phyloP scores from a whole-genome alignment of 1,139 yeast species.

The Lipomyces yarrowii region DNA sequence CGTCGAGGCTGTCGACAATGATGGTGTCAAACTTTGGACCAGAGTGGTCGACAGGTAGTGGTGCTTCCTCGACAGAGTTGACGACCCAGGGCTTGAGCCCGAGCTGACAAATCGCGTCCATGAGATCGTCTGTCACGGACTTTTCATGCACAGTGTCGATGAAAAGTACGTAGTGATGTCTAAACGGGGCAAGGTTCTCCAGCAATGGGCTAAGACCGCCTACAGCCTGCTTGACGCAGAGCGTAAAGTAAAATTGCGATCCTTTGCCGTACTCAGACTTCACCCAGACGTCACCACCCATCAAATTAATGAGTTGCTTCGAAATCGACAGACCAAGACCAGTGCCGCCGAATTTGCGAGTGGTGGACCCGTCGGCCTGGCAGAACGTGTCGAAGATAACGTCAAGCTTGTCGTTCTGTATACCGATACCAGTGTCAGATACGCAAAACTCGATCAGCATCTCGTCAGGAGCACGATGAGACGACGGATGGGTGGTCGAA shows the following conservation, averaged over 20 bases:
- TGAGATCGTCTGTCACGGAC: slow-evolving; percentile 55
- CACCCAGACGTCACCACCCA: slow-evolving; percentile 92
- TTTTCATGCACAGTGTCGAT: slow-evolving; percentile 66
- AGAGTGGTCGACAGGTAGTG: slow-evolving; percentile 45
- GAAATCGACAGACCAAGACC: slow-evolving; percentile 86
- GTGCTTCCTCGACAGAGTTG: slow-evolving; percentile 47
- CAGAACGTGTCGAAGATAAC: slow-evolving; percentile 85
- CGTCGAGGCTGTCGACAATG: slow-evolving; percentile 75
- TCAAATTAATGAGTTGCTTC: slow-evolving; percentile 78
- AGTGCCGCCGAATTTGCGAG: slow-evolving; percentile 90
- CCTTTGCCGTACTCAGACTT: slow-evolving; percentile 80
- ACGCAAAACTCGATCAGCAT: slow-evolving; percentile 80
- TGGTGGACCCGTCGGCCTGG: slow-evolving; percentile 91
- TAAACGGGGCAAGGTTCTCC: slow-evolving; percentile 73
- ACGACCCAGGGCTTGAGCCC: slow-evolving; percentile 50
- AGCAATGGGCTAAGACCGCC: slow-evolving; percentile 65
- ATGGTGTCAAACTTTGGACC: slow-evolving; percentile 71
- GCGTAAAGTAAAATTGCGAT: slow-evolving; percentile 77
- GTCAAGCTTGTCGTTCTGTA: slow-evolving; percentile 78
- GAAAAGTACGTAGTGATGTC: slow-evolving; percentile 67
- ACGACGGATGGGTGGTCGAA: slow-evolving; percentile 42
- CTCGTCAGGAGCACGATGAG: slow-evolving; percentile 48
- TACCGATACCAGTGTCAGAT: slow-evolving; percentile 79
- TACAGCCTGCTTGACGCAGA: slow-evolving; percentile 73
- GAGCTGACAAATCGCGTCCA: slow-evolving; percentile 51